Evolutionary conservation across 192 early-diverging fungal species (phyloP), one percentile per base, ranked within the genome.

Genomic region (Backusella liffmaniae): DNA sequence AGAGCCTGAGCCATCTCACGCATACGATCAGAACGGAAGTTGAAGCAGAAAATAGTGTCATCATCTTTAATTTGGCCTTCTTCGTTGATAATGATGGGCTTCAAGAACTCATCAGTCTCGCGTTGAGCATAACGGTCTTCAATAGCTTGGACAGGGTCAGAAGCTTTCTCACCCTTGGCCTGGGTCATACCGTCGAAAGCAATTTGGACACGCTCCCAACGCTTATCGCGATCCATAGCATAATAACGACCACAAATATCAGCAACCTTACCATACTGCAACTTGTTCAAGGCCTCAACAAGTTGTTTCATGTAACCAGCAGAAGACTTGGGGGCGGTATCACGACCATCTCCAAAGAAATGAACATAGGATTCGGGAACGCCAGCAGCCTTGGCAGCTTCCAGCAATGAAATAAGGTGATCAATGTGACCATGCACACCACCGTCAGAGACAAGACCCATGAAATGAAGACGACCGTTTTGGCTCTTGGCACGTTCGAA

Each of bases 191-290:
- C 96, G 67, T 99, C 96, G 77, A 97, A 93, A 39, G 98, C 98
- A 49, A 96, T 84, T 89, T 97, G 91, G 67, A 98, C 81, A 69
- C 98, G 91, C 88, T 99, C 98, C 98, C 98, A 99, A 73, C 98
- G 93, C 92, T 99, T 99, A 86, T 99, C 98, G 82, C 98, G 94
- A 85, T 99, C 98, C 98, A 99, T 99, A 72, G 97, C 97, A 82
- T 98, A 99, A 91, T 99, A 99, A 62, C 98, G 92, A n/a, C 98
- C 98, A 9, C 91, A 86, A 68, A 99, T 91, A 36, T 95, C 96
- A 15, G 97, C 97, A 16, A 99, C 49, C 76, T 87, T 86, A 72
- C 97, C 97, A 85, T 96, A 98, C 30, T 83, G 74, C 76, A 94
- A 74, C 73, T 90, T 84, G 44, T 89, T 70, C 23, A 88, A 85